Conservation (phyloP, 2,329 filamentous ascomycete genomes). For the Fusarium devonianum region DNA sequence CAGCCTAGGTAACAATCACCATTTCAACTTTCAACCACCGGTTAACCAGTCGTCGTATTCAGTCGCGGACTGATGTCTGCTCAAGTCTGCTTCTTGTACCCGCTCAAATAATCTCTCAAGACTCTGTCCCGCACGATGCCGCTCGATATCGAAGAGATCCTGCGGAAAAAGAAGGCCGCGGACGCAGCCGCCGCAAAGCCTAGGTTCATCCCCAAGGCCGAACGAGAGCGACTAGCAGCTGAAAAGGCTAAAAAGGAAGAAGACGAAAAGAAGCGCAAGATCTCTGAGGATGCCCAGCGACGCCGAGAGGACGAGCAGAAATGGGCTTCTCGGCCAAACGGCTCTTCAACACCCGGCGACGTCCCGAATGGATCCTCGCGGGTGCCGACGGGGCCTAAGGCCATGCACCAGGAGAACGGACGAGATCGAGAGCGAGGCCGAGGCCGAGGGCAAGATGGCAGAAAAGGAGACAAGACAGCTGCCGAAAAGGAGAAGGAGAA, state of each 20-base stretch:
- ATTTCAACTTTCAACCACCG: conserved; percentile 9
- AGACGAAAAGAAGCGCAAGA: conserved; percentile 60
- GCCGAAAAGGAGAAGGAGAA: too few species aligned
- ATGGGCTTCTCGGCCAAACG: conserved; percentile 44
- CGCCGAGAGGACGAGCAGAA: conserved; percentile 68
- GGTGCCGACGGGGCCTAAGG: conserved; percentile 75
- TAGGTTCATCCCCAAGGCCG: conserved; percentile 83
- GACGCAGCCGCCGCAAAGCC: conserved; percentile 87
- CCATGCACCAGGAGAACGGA: conserved; percentile 61
- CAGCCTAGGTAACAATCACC: conserved; percentile 6
- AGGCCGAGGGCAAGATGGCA: conserved; percentile 50
- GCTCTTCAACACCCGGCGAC: conserved; percentile 38
- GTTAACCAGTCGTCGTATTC: conserved; percentile 12
- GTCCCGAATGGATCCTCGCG: conserved; percentile 34
- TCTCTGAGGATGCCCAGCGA: conserved; percentile 70
- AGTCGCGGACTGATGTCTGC: background rate
- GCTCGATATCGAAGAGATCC: conserved; percentile 83
- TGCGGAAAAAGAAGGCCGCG: conserved; percentile 84
- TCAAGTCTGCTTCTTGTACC: background rate
- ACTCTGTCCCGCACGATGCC: conserved; percentile 42
- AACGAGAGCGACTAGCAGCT: conserved; percentile 80
- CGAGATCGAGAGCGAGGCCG: conserved; percentile 45
- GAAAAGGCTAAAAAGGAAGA: conserved; percentile 78
- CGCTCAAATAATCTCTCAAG: background rate
- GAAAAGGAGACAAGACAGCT: conserved; percentile 48